Conservation (phyloP, 371 early-diverging fungal genomes). For the Actinomortierella wolfii region DNA sequence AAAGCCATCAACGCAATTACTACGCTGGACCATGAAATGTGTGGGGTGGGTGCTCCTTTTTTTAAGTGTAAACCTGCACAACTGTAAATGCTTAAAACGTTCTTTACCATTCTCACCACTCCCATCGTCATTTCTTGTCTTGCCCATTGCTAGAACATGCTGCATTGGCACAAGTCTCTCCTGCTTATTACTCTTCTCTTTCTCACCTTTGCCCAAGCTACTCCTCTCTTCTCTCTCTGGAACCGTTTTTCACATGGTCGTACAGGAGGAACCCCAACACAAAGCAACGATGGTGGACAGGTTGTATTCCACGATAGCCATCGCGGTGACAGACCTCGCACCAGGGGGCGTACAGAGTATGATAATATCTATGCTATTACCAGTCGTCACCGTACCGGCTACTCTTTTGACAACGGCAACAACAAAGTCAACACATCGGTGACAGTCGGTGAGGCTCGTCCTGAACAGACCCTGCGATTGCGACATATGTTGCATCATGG, state of each 20-base stretch:
- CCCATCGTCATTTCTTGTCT: background rate
- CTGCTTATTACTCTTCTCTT: background rate
- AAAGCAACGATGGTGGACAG: no score
- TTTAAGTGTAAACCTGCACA: background rate
- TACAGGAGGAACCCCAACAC: no score
- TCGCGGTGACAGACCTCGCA: no score
- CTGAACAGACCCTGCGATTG: constrained; percentile 22
- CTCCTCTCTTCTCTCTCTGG: constrained; percentile 6
- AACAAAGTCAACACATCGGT: no score
- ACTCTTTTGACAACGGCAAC: no score
- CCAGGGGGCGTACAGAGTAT: no score
- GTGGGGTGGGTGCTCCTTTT: background rate
- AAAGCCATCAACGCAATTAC: no score
- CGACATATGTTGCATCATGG: constrained; percentile 41
- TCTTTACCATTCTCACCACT: background rate
- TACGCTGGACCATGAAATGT: no score
- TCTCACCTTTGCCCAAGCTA: background rate
- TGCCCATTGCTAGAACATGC: background rate
- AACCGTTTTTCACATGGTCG: constrained; percentile 5
- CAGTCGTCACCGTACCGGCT: no score
- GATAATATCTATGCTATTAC: no score
- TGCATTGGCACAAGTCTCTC: constrained; percentile 27
- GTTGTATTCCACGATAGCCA: no score
- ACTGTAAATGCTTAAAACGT: background rate
- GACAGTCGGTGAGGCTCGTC: constrained; percentile 11